Percentiles rank a stretch among this genome's conserved stretches.
These are phyloP conservation scores for Trametes gibbosa DNA, from an alignment of 768 basidiomycete genomes.

Conservation along the genomic window DNA sequence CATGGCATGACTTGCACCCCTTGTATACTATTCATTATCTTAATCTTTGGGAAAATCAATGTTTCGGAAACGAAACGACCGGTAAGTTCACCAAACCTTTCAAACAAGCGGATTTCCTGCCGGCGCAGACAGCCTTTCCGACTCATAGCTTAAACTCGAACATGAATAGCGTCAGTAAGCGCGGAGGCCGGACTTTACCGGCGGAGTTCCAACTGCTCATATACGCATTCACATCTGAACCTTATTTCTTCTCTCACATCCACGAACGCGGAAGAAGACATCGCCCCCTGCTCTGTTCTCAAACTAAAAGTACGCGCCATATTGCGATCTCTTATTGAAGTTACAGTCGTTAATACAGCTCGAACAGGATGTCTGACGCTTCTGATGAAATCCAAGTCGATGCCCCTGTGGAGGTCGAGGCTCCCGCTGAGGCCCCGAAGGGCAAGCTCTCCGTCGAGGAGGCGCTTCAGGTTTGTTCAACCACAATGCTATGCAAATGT, in stretches of 20 bases:
- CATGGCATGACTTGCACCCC: no score
- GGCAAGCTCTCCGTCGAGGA: constrained; percentile 96
- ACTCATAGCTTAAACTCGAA: no score
- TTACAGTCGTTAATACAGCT: neutral
- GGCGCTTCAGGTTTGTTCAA: constrained; percentile 67
- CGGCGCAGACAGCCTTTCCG: no score
- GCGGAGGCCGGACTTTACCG: constrained; percentile 50
- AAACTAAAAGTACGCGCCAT: constrained; percentile 26
- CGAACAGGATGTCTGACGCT: constrained; percentile 89
- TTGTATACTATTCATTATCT: no score
- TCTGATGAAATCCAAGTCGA: constrained; percentile 91
- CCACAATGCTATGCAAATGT: no score
- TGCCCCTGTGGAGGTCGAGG: constrained; percentile 67
- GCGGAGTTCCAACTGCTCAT: constrained; percentile 49
- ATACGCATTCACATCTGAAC: constrained; percentile 38
- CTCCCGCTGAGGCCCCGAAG: constrained; percentile 85
- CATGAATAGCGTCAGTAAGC: no score
- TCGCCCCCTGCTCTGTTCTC: constrained; percentile 33
- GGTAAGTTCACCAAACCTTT: no score
- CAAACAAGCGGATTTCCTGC: no score
- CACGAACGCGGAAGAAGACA: constrained; percentile 97
- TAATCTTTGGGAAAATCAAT: no score
- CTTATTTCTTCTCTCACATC: constrained; percentile 70
- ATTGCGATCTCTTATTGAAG: neutral
- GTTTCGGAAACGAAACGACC: no score